Conservation (phyloP, 805 yeast species). For the Metschnikowia kofuensis region DNA sequence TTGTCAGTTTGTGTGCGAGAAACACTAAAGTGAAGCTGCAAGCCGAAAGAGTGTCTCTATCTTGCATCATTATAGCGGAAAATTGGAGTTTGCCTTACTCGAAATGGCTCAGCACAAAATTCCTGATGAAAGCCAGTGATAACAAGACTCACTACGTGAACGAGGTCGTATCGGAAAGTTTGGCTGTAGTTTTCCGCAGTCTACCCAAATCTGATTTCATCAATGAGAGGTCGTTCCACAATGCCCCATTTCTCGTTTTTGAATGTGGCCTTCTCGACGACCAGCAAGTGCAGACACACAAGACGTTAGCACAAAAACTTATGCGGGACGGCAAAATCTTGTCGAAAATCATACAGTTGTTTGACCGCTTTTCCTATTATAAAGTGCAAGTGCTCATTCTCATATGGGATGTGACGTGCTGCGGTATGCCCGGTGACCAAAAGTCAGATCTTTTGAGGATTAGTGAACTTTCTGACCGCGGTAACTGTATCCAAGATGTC, state of each 20-base stretch:
- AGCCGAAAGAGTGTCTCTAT: slow-evolving; percentile 23
- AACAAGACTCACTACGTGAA: slow-evolving; percentile 27
- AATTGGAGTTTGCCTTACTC: slow-evolving; percentile 48
- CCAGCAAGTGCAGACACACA: slow-evolving; percentile 10
- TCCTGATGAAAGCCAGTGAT: slow-evolving; percentile 34
- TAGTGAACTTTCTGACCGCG: slow-evolving; percentile 3
- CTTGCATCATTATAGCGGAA: slow-evolving; percentile 43
- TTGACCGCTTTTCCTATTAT: slow-evolving; percentile 35
- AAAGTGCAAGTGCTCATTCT: slow-evolving; percentile 39
- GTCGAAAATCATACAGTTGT: slow-evolving; percentile 31
- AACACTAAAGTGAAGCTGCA: slow-evolving; percentile 24
- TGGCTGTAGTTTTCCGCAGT: slow-evolving; percentile 36
- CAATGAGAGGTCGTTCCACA: slow-evolving; percentile 36
- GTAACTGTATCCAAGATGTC: slow-evolving; percentile 21
- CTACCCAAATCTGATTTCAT: slow-evolving; percentile 39
- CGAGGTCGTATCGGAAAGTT: slow-evolving; percentile 21
- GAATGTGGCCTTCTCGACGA: slow-evolving; percentile 47
- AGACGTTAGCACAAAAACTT: slow-evolving; percentile 30
- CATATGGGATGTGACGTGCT: slow-evolving; percentile 38
- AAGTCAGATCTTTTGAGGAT: slow-evolving; percentile 19
- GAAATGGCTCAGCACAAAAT: slow-evolving; percentile 48
- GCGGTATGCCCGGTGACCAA: slow-evolving; percentile 15
- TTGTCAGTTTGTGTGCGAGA: slow-evolving; percentile 29
- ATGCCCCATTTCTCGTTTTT: slow-evolving; percentile 44
- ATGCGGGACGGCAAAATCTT: slow-evolving; percentile 35